phyloP scores from a whole-genome alignment of 495 filamentous ascomycete genomes.

The Cairneyella variabilis region DNA sequence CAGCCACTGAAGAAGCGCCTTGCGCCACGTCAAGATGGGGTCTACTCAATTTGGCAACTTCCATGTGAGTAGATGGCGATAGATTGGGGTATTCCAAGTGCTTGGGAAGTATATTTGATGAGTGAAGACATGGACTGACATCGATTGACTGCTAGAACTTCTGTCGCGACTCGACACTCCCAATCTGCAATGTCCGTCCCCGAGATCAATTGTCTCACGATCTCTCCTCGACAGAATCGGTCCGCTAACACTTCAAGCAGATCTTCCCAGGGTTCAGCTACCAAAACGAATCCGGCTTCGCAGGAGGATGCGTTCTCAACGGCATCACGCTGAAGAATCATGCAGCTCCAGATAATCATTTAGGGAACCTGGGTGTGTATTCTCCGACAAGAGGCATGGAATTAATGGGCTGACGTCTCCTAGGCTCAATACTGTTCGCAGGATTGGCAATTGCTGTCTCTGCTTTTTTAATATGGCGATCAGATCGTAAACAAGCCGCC shows the following conservation, averaged over 20 bases:
- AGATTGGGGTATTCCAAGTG: neutral
- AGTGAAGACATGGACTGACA: neutral
- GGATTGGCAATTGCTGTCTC: slow-evolving; percentile 70
- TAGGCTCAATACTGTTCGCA: slow-evolving; percentile 87
- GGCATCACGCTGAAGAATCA: slow-evolving; percentile 68
- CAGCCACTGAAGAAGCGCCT: slow-evolving; percentile 13
- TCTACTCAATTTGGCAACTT: slow-evolving; percentile 86
- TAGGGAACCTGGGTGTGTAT: slow-evolving; percentile 82
- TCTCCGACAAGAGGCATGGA: neutral
- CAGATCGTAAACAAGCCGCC: slow-evolving; percentile 90
- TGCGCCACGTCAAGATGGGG: slow-evolving; percentile 41
- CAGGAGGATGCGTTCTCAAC: slow-evolving; percentile 63
- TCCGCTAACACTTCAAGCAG: slow-evolving; percentile 26
- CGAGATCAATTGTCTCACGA: no score
- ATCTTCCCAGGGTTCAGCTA: slow-evolving; percentile 35
- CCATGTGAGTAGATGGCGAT: slow-evolving; percentile 55
- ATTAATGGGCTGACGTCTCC: slow-evolving; percentile 10
- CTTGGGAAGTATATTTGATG: neutral
- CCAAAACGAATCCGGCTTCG: slow-evolving; percentile 37
- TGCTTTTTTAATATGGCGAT: slow-evolving; percentile 64
- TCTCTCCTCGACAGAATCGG: slow-evolving; percentile 16
- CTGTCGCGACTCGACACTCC: slow-evolving; percentile 93
- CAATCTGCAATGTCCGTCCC: slow-evolving; percentile 88
- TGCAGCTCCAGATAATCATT: slow-evolving; percentile 52
- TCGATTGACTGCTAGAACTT: slow-evolving; percentile 62